These are phyloP conservation scores for Aspergillus ostianus DNA, from an alignment of 495 filamentous ascomycete species.

Conservation along the genomic window DNA sequence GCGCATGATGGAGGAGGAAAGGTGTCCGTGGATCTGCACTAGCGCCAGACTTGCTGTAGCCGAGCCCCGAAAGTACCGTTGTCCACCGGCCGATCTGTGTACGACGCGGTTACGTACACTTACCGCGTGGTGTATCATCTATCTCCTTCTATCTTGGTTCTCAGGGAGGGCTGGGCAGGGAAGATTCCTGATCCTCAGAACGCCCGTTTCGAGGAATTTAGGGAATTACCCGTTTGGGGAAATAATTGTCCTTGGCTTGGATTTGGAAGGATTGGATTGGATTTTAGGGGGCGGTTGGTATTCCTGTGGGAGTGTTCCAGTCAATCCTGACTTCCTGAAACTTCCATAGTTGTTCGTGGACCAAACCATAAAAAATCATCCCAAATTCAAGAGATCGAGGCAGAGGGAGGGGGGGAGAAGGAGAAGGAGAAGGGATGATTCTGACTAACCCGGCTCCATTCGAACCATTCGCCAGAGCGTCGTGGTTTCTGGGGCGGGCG, in stretches of 20 bases:
- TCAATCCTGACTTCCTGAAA: neutral
- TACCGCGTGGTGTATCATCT: conserved; percentile 4
- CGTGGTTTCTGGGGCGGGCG: conserved; percentile 3
- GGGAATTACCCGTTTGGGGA: neutral
- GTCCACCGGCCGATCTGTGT: conserved; percentile 15
- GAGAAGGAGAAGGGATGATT: conserved; percentile 8
- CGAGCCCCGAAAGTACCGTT: conserved; percentile 19
- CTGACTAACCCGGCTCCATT: neutral
- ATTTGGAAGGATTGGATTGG: neutral
- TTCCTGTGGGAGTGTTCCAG: neutral
- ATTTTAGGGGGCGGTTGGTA: neutral
- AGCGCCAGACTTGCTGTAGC: conserved; percentile 25
- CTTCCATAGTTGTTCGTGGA: neutral
- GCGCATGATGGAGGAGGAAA: conserved; percentile 20
- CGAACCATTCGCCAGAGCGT: neutral
- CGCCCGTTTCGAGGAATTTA: neutral
- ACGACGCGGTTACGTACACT: conserved; percentile 15
- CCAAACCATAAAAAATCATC: neutral
- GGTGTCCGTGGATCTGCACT: conserved; percentile 32
- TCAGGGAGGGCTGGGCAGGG: neutral
- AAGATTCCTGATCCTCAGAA: neutral
- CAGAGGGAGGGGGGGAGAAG: neutral
- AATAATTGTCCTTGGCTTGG: neutral
- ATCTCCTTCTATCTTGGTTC: neutral
- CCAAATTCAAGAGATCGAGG: conserved; percentile 2